Percentiles rank a stretch among this genome's conserved stretches.
phyloP scores from a whole-genome alignment of 2,329 filamentous ascomycete species.

The Rhynchosporium graminicola region DNA sequence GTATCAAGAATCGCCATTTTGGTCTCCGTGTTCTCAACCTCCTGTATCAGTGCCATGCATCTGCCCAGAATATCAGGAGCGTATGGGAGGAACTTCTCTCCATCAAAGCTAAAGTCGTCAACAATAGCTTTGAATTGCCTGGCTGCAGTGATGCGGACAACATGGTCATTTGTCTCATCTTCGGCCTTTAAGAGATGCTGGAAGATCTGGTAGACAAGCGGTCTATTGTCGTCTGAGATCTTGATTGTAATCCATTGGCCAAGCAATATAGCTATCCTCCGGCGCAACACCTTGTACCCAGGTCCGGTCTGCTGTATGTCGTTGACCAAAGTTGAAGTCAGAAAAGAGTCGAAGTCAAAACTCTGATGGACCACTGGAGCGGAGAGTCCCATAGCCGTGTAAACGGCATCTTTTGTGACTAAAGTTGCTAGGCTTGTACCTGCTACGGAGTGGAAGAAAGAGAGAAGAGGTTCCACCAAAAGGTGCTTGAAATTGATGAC shows the following conservation, averaged over 20 bases:
- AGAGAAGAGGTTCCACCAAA: slow-evolving; percentile 74
- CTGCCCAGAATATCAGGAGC: slow-evolving; percentile 71
- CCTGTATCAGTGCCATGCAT: slow-evolving; percentile 75
- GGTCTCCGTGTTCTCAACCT: slow-evolving; percentile 80
- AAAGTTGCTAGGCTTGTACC: slow-evolving; percentile 64
- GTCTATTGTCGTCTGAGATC: slow-evolving; percentile 65
- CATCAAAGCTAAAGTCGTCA: slow-evolving; percentile 81
- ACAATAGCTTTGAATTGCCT: slow-evolving; percentile 78
- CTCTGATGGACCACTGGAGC: slow-evolving; percentile 72
- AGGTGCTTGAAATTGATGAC: slow-evolving; percentile 85
- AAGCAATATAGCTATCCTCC: slow-evolving; percentile 84
- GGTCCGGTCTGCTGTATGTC: slow-evolving; percentile 69
- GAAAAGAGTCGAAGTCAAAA: slow-evolving; percentile 81
- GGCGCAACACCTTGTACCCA: slow-evolving; percentile 77
- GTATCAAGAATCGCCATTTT: slow-evolving; percentile 90
- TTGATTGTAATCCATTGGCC: slow-evolving; percentile 87
- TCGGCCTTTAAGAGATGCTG: slow-evolving; percentile 78
- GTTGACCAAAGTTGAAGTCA: slow-evolving; percentile 71
- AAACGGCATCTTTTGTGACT: slow-evolving; percentile 88
- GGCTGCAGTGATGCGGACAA: slow-evolving; percentile 89
- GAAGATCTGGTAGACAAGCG: slow-evolving; percentile 84
- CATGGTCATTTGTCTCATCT: slow-evolving; percentile 82
- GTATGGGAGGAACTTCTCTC: slow-evolving; percentile 74
- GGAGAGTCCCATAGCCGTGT: slow-evolving; percentile 86
- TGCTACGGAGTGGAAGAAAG: slow-evolving; percentile 79